Evolutionary conservation across 139 green algal species (phyloP).

Genomic region (Pleodorina starrii): DNA sequence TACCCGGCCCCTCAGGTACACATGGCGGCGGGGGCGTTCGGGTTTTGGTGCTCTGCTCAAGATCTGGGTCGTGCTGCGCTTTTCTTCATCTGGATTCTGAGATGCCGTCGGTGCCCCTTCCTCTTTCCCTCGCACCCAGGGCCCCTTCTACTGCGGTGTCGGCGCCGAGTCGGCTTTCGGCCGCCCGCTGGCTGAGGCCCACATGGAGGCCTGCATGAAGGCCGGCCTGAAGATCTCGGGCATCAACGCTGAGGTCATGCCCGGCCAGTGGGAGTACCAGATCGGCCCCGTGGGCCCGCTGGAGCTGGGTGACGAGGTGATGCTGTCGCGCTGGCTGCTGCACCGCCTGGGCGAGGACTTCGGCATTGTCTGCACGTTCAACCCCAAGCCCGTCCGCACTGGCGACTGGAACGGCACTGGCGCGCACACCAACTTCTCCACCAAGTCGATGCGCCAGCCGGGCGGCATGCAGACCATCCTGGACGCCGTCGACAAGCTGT

Average conservation of each 20-base stretch:
- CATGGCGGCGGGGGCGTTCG: too few species aligned
- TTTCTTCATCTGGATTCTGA: neutral
- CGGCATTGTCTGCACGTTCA: slow-evolving; percentile 84
- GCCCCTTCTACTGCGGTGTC: slow-evolving; percentile 93
- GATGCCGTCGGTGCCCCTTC: too few species aligned
- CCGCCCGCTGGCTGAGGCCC: slow-evolving; percentile 86
- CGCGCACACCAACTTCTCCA: slow-evolving; percentile 96
- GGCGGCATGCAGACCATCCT: slow-evolving; percentile 89
- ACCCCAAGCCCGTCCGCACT: slow-evolving; percentile 89
- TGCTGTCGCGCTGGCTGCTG: slow-evolving; percentile 87
- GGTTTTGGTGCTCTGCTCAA: neutral
- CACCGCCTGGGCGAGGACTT: slow-evolving; percentile 86
- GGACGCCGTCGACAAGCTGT: slow-evolving; percentile 86
- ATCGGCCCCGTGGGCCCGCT: slow-evolving; percentile 88
- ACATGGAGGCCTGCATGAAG: slow-evolving; percentile 91
- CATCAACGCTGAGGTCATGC: slow-evolving; percentile 95
- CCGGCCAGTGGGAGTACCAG: slow-evolving; percentile 96
- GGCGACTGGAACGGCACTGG: slow-evolving; percentile 94
- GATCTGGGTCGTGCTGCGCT: neutral
- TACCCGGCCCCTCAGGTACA: slow-evolving; percentile 87
- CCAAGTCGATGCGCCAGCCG: slow-evolving; percentile 83
- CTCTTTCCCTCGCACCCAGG: slow-evolving; percentile 75
- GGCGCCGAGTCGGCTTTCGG: slow-evolving; percentile 86
- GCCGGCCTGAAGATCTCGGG: slow-evolving; percentile 86
- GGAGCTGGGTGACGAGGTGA: slow-evolving; percentile 87